Evolutionary conservation across 2,329 filamentous ascomycete species (phyloP), one percentile per base, ranked within the genome.

Genomic region (Monosporascus sp.): DNA sequence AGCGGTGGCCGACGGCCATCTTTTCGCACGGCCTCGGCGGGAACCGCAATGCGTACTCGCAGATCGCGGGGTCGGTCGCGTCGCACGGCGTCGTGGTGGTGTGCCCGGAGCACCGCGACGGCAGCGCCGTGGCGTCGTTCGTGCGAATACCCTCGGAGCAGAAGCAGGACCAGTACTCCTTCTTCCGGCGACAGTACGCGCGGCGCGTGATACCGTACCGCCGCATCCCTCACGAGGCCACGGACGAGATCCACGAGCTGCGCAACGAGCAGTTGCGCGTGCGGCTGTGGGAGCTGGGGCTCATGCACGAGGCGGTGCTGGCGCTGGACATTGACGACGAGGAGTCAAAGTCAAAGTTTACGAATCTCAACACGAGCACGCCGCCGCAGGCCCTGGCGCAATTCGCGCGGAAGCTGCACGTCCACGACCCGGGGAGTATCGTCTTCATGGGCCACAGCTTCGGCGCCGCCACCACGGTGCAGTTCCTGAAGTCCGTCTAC

Each of bases 1-100:
- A 76, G 52, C 75, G 83, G 72, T 94, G 89, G 87, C 90, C 91
- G 0, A 87, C 90, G 0, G 85, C 91, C 74, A 77, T 96, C 57
- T 95, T 96, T 71, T 94, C 89, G 1, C 91, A 96, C 66, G 91
- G 91, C 1, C 77, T 96, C 1, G 91, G 88, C 38, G 91, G 91
- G 38, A 86, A 83, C 55, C 81, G 89, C 59, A 94, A 94, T 63
- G 84, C 89, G 11, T 96, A 96, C 72, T 93, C 89, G n/a, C 87
- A 92, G 64, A 73, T 95, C 24, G 86, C 81, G 19, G 88, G 88
- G 17, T 89, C 88, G 0, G 73, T 96, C 27, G 88, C 91, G 5
- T 91, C 88, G 20, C 86, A 94, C 63, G 91, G 91, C 41, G 78
- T 92, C 22, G 83, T 94, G 7, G 89, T 95, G 2, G 74, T 93